Evolutionary conservation across 768 basidiomycete species (phyloP), one percentile per base, ranked within the genome.

Genomic region (Macrolepiota dolichaula): DNA sequence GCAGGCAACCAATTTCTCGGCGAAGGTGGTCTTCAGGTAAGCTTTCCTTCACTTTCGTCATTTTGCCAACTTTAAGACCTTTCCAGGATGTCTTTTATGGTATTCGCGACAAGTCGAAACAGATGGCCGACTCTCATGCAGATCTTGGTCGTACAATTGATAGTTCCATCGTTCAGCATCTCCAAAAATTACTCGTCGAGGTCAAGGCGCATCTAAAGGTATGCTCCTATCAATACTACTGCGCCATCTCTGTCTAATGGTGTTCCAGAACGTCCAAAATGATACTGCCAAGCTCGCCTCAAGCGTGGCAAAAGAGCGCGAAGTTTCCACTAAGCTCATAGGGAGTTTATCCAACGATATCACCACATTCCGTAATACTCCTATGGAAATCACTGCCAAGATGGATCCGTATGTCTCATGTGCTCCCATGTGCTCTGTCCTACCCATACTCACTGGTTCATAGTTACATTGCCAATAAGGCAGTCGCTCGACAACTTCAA

Each of bases 161-260:
- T 66, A 91, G 89, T 35, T 96, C 94, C 4, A 98, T 98, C 69
- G 96, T 99, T 1, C 95, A 98, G 72, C 97, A 98, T 72, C 83
- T 99, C 9, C 91, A 97, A 74, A 98, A 98, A 74, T 83, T 98
- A n/a, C 79, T 89, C 32, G 79, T 86, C 1, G 97, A 99, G 74
- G 94, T 99, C 73, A 98, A 98, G 76, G 96, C 96, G 1, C 97
- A 99, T 73, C 91, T 99, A 72, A 95, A 92, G 85, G 93, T 91
- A 46, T 1, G 74, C 7, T 32, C 68, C 19, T 19, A 25, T 11
- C 27, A 4, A 11, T 37, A 11, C 11, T 54, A 11, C 12, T 50
- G 7, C 37, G 22, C 24, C 17, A 12, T 9, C 51, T 2, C 15
- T 40, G n/a, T n/a, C 36, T 50, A 22, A 46, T 29, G 3, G 46